Conservation (phyloP, 2,329 filamentous ascomycete genomes). For the Cytospora paraplurivora region DNA sequence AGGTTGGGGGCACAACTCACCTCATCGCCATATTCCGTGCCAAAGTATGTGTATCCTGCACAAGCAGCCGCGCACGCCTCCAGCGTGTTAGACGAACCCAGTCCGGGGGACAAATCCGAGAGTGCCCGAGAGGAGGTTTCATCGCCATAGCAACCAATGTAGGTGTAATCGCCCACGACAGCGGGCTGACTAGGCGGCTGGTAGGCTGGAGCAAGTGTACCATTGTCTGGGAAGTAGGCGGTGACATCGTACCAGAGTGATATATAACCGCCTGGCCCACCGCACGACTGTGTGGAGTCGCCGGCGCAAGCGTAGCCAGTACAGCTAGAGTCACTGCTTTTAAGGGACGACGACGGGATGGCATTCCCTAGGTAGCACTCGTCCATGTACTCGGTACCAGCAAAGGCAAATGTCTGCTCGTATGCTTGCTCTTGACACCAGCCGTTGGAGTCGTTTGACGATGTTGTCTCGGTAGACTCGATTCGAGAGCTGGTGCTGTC, state of each 20-base stretch:
- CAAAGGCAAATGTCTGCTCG: slow-evolving; percentile 1
- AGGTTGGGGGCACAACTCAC: slow-evolving; percentile 21
- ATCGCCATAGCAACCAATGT: slow-evolving; percentile 34
- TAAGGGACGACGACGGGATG: not conserved
- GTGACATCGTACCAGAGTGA: slow-evolving; percentile 38
- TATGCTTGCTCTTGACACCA: slow-evolving; percentile 26
- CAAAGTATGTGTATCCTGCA: slow-evolving; percentile 34
- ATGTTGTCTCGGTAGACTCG: slow-evolving; percentile 21
- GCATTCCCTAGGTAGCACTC: slow-evolving; percentile 1
- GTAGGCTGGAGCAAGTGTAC: slow-evolving; percentile 14
- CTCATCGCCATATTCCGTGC: slow-evolving; percentile 33
- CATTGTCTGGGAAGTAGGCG: slow-evolving; percentile 24
- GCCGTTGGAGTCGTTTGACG: slow-evolving; percentile 26
- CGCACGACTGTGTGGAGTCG: slow-evolving; percentile 36
- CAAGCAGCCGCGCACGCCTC: slow-evolving; percentile 35
- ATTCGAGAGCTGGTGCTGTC: slow-evolving; percentile 25
- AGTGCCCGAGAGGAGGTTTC: slow-evolving; percentile 26
- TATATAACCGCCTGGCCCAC: slow-evolving; percentile 38
- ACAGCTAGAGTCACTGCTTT: slow-evolving; percentile 31
- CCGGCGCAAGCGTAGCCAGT: slow-evolving; percentile 38
- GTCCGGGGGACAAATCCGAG: not conserved
- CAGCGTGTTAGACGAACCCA: slow-evolving; percentile 31
- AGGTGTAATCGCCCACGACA: slow-evolving; percentile 30
- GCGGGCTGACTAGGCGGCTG: slow-evolving; percentile 29
- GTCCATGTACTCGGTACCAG: slow-evolving; percentile 1